These are phyloP conservation scores for Lipomyces lipofer DNA, from an alignment of 805 yeast species.

Conservation along the genomic window DNA sequence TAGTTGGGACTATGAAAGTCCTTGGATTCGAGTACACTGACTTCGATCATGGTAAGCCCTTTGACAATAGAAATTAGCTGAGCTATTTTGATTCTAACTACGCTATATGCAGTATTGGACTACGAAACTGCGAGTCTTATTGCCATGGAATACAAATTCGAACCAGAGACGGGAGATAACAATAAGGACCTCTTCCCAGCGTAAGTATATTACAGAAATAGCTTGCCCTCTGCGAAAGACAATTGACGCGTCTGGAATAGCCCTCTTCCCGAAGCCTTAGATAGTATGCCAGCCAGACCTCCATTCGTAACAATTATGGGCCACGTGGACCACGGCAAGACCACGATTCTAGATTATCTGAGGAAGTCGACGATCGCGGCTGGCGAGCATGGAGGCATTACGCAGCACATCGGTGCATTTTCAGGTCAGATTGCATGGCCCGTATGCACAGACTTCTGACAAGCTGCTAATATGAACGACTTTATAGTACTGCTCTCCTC, in stretches of 20 bases:
- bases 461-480: too few relatives aligned
- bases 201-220: slow-evolving; percentile 2
- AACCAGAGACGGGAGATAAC: slow-evolving; percentile 50
- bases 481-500: slow-evolving; percentile 67
- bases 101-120: slow-evolving; percentile 53
- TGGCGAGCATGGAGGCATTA: slow-evolving; percentile 92
- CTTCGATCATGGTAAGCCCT: slow-evolving; percentile 59
- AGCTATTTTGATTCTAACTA: too few relatives aligned
- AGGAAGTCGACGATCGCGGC: slow-evolving; percentile 82
- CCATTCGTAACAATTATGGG: slow-evolving; percentile 99
- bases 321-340: slow-evolving; percentile 98
- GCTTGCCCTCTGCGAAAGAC: background rate
- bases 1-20: slow-evolving; percentile 57
- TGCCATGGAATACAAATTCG: slow-evolving; percentile 85
- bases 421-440: slow-evolving; percentile 41
- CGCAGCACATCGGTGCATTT: slow-evolving; percentile 98
- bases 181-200: slow-evolving; percentile 35
- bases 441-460: background rate
- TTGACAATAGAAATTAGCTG: background rate
- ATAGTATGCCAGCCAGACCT: slow-evolving; percentile 63
- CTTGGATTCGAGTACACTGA: slow-evolving; percentile 69
- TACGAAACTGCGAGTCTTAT: slow-evolving; percentile 81
- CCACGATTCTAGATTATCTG: slow-evolving; percentile 84
- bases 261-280: slow-evolving; percentile 47
- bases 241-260: too few relatives aligned